Base-by-base conservation (phyloP, 345 rosid genomes). In the Psidium guajava region DNA sequence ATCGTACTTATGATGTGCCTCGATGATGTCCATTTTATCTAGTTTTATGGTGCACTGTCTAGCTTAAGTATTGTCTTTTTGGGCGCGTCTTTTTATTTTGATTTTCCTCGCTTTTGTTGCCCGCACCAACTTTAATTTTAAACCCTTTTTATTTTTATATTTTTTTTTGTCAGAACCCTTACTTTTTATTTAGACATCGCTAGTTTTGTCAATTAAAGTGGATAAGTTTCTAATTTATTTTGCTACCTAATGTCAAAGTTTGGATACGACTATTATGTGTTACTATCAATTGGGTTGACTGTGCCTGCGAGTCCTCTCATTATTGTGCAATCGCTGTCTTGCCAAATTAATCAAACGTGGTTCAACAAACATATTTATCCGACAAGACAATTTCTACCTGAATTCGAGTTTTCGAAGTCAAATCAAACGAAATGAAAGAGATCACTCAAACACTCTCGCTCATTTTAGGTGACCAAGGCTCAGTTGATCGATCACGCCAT, bases 401-500 rank as follows among this genome's bases (percentile, higher is more conserved):
- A 58, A 58, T 59, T 27, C 36, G 22, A 61, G 28, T 52, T n/a
- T 6, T 24, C 3, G 42, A 64, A 13, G 40, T 32, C 2, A 16
- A 16, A 32, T 64, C 75, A n/a, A n/a, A n/a, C n/a, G n/a, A n/a
- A n/a, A n/a, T n/a, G n/a, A n/a, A n/a, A n/a, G n/a, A n/a, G n/a
- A n/a, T n/a, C n/a, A n/a, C n/a, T n/a, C n/a, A n/a, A n/a, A n/a
- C n/a, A n/a, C n/a, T n/a, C 44, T 69, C 24, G 47, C 47, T 18
- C 50, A n/a, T 83, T 77, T 82, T 84, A 96, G 98, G 97, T 95
- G 85, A 94, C 90, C 7, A 97, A 85, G 81, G 95, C 93, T 59
- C 91, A 94, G 86, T 93, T 96, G 89, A 91, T 96, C 24, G 95
- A 92, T 18, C 81, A 86, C 5, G 92, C 95, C 2, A 83, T 94